Evolutionary conservation across 169 alveolate genomes (phyloP).

Genomic region (Sarcocystis neurona): DNA sequence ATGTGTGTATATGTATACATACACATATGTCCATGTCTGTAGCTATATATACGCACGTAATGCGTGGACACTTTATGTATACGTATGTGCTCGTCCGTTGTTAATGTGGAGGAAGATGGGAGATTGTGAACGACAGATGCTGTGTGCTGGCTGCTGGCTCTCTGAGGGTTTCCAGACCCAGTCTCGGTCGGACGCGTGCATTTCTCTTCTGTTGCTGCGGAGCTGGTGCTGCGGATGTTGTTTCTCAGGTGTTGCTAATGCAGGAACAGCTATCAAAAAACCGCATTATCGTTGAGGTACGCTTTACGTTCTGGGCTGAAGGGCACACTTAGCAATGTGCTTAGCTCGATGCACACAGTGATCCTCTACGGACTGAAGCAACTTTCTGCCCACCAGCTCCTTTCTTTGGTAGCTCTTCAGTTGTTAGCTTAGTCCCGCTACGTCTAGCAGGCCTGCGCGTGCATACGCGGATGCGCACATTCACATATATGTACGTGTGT

Average conservation of each 20-base stretch:
- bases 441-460: not conserved
- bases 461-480: no score
- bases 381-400: not conserved
- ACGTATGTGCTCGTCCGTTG: not conserved
- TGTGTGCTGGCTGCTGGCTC: constrained; percentile 63
- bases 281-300: constrained; percentile 97
- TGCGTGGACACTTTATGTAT: not conserved
- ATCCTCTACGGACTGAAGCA: not conserved
- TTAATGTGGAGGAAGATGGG: not conserved
- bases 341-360: no score
- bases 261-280: constrained; percentile 98
- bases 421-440: not conserved
- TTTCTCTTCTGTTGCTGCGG: constrained; percentile 18
- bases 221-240: not conserved
- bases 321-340: no score
- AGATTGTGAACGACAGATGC: not conserved
- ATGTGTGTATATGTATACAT: not conserved
- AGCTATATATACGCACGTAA: not conserved
- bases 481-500: no score
- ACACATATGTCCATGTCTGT: not conserved
- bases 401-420: not conserved
- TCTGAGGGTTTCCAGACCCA: constrained; percentile 84
- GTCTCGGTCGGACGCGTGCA: constrained; percentile 80
- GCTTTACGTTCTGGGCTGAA: not conserved
- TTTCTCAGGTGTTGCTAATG: constrained; percentile 92